These are phyloP conservation scores for Penicillium decumbens DNA, from an alignment of 2,329 filamentous ascomycete genomes.

Conservation along the genomic window DNA sequence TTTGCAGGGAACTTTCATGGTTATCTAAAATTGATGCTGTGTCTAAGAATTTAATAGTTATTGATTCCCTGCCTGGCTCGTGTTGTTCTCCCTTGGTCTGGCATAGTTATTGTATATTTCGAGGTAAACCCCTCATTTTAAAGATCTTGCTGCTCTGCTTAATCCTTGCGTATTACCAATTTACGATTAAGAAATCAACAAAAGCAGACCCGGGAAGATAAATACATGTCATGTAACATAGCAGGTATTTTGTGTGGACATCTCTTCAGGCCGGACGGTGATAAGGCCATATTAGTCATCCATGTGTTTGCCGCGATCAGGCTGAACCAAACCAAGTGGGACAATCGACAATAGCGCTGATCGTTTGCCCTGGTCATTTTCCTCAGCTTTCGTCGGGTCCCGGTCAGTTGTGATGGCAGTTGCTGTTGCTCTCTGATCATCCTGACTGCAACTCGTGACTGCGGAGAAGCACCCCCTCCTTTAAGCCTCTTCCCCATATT, in stretches of 20 bases:
- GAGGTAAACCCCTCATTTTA: too few relatives aligned
- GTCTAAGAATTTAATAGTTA: background rate
- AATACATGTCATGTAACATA: background rate
- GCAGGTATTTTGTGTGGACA: background rate
- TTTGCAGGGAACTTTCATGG: background rate
- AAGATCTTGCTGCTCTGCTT: too few relatives aligned
- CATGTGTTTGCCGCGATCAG: slow-evolving; percentile 15
- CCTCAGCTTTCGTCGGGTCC: background rate
- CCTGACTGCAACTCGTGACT: slow-evolving; percentile 19
- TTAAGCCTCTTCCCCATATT: slow-evolving; percentile 19
- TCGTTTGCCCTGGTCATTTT: slow-evolving; percentile 1
- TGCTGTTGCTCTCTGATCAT: slow-evolving; percentile 12
- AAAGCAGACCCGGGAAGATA: too few relatives aligned
- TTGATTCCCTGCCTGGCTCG: background rate
- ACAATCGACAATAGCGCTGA: slow-evolving; percentile 11
- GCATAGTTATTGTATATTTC: too few relatives aligned
- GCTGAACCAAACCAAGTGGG: slow-evolving; percentile 14
- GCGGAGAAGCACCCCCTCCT: slow-evolving; percentile 19
- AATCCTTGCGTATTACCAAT: too few relatives aligned
- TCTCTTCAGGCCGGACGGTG: background rate
- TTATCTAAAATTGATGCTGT: background rate
- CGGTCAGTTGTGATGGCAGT: slow-evolving; percentile 8
- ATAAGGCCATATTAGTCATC: slow-evolving; percentile 22
- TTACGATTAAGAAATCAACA: too few relatives aligned
- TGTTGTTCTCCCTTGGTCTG: too few relatives aligned